These are phyloP conservation scores for Mycena alexandri DNA, from an alignment of 768 basidiomycete genomes.

Conservation along the genomic window DNA sequence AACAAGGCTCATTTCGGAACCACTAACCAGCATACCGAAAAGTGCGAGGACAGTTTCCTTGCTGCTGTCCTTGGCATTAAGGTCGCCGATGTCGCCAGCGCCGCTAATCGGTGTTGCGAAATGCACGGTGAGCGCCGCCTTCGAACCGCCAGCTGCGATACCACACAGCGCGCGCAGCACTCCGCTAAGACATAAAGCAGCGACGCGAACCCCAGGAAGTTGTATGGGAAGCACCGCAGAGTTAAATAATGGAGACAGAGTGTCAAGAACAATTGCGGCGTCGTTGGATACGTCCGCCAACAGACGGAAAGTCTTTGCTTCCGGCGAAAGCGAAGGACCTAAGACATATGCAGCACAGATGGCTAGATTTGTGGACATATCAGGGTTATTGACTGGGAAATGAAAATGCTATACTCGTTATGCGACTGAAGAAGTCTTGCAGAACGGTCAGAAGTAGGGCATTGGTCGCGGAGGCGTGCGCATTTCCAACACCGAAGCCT, in stretches of 20 bases:
- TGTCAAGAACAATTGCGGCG: conserved; percentile 68
- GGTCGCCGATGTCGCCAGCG: conserved; percentile 75
- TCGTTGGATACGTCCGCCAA: conserved; percentile 79
- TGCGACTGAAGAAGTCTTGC: conserved; percentile 72
- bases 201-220: conserved; percentile 57
- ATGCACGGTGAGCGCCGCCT: conserved; percentile 76
- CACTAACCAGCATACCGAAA: conserved; percentile 73
- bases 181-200: conserved; percentile 70
- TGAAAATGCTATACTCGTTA: conserved; percentile 70
- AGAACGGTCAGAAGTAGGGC: conserved; percentile 75
- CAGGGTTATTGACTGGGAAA: background rate
- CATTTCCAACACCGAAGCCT: conserved; percentile 81
- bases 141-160: conserved; percentile 77
- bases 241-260: conserved; percentile 67
- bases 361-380: conserved; percentile 53
- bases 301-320: conserved; percentile 78
- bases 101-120: conserved; percentile 66
- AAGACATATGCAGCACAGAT: conserved; percentile 72
- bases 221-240: conserved; percentile 51
- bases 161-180: conserved; percentile 69
- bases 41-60: conserved; percentile 79
- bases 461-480: conserved; percentile 73
- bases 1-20: background rate
- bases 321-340: conserved; percentile 74
- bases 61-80: conserved; percentile 80